Evolutionary conservation across 2,329 filamentous ascomycete genomes (phyloP), one percentile per base, ranked within the genome.

Genomic region (Didymella keratinophila): DNA sequence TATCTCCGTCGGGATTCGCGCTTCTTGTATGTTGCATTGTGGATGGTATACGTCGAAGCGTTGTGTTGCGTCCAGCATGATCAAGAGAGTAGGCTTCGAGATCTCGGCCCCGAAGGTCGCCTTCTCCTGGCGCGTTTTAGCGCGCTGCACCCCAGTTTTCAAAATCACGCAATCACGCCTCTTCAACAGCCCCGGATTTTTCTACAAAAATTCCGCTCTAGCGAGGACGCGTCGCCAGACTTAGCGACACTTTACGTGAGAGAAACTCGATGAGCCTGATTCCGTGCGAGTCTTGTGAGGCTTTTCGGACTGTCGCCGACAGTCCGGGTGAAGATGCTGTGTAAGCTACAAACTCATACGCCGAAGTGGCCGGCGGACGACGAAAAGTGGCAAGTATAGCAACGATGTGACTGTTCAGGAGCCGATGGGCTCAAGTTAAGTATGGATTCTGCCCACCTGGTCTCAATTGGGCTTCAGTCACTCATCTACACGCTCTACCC

Each of bases 281-380:
- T 49, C 30, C 41, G 30, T 27, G n/a, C 28, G 50, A 39, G 36
- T 46, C 56, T 53, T 28, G 32, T 54, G 46, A 59, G 36, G 46
- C 32, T 25, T 39, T 41, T 55, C 57, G 57, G 57, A 51, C 23
- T 34, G 47, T 60, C 57, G 57, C 57, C 57, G 57, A 60, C 34
- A 6, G 42, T 41, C 52, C 57, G 57, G 25, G 14, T 20, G 32
- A 50, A 43, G 46, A 55, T 44, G 42, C 42, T 52, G 51, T 36
- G 25, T 27, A 49, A 53, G 50, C 50, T 32, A 41, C 32, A 47
- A n/a, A 39, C 5, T 42, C 50, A 49, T 27, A 50, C 45, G 56
- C 56, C 56, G 56, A 58, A 39, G 12, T 53, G 49, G 49, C 56
- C 56, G 49, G 20, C 23, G 11, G 32, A 21, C 28, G 42, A 41